Evolutionary conservation across 2,329 filamentous ascomycete species (phyloP), one percentile per base, ranked within the genome.

Genomic region (Tolypocladium ophioglossoides): DNA sequence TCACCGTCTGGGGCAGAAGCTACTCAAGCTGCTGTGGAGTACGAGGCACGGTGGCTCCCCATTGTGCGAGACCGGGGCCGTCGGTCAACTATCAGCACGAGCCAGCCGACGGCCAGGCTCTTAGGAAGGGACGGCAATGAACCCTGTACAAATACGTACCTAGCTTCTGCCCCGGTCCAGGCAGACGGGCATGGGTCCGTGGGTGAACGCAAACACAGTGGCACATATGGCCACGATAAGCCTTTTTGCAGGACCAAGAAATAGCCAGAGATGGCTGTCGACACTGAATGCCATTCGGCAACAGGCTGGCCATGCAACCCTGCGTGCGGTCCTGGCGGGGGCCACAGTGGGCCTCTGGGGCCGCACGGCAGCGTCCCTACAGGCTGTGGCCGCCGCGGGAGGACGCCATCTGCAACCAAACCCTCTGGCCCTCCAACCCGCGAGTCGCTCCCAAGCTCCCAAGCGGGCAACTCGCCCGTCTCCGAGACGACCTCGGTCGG

Each of bases 401-500:
- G 46, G 24, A 11, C 34, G 48, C 34, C 48, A 27, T 50, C 48
- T 38, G 48, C 34, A 30, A 10, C 24, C 41, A 46, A 50, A 50
- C 48, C 34, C 48, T 50, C 48, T 24, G 48, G 48, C 48, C 48
- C 48, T 50, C 48, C 48, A 50, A 22, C 48, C 39, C 48, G 48
- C 48, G n/a, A n/a, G n/a, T n/a, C n/a, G n/a, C n/a, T n/a, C n/a
- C n/a, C n/a, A n/a, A n/a, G n/a, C n/a, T n/a, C n/a, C n/a, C n/a
- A n/a, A n/a, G n/a, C n/a, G n/a, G n/a, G n/a, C n/a, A n/a, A n/a
- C n/a, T n/a, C n/a, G n/a, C n/a, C n/a, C n/a, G n/a, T n/a, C n/a
- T n/a, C n/a, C n/a, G n/a, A n/a, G n/a, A n/a, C n/a, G n/a, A n/a
- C n/a, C n/a, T n/a, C n/a, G n/a, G n/a, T n/a, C n/a, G n/a, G n/a